Evolutionary conservation across 1,139 yeast species (phyloP).

Genomic region (Geotrichum fermentans): DNA sequence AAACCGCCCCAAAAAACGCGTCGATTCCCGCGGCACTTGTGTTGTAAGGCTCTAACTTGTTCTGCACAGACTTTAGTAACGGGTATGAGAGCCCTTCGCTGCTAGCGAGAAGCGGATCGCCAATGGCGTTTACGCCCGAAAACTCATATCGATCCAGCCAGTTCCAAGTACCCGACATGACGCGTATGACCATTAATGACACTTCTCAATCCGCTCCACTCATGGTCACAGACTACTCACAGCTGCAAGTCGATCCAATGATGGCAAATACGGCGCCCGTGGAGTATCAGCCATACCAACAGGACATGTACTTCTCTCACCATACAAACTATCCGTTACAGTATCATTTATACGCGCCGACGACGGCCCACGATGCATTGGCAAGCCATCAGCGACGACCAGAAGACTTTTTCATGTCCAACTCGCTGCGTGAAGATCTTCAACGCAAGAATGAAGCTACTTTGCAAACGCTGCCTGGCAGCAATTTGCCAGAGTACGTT

Average conservation of each 20-base stretch:
- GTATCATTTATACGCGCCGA: conserved; percentile 86
- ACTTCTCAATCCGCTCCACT: conserved; percentile 5
- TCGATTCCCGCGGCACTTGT: no score
- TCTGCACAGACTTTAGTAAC: not conserved
- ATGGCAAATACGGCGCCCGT: conserved; percentile 7
- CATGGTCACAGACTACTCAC: conserved; percentile 8
- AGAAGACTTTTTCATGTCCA: conserved; percentile 65
- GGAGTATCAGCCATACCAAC: conserved; percentile 12
- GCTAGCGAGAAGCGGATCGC: not conserved
- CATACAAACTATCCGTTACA: conserved; percentile 56
- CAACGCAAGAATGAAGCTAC: conserved; percentile 78
- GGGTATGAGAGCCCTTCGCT: conserved; percentile 1
- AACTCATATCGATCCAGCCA: not conserved
- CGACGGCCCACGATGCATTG: conserved; percentile 51
- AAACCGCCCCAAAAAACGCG: no score
- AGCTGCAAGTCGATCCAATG: conserved; percentile 11
- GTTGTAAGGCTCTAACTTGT: no score
- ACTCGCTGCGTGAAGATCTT: conserved; percentile 64
- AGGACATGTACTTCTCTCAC: conserved; percentile 15
- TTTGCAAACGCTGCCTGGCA: conserved; percentile 58
- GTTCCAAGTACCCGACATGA: conserved; percentile 9
- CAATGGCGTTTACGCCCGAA: conserved; percentile 7
- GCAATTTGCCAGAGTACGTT: conserved; percentile 69
- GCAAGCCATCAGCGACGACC: conserved; percentile 67
- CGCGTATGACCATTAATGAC: conserved; percentile 6